phyloP scores from a whole-genome alignment of 306 rosid genomes.

The Fragaria vesca region DNA sequence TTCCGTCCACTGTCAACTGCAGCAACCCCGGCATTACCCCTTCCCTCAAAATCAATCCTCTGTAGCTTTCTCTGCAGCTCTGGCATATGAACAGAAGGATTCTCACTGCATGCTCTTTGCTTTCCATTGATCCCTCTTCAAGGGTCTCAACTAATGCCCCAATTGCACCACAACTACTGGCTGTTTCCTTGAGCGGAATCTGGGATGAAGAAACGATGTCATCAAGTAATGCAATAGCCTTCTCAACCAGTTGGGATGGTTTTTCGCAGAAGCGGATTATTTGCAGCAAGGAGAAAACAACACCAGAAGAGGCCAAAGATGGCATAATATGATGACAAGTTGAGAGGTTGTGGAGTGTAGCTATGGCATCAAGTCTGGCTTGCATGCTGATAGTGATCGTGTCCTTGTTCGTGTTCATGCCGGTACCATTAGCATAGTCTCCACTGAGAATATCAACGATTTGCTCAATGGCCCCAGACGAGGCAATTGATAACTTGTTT shows the following conservation, averaged over 20 bases:
- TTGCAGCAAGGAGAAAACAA: slow-evolving; percentile 44
- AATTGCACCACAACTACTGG: slow-evolving; percentile 37
- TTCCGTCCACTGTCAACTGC: slow-evolving; percentile 76
- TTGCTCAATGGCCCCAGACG: slow-evolving; percentile 53
- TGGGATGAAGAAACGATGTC: slow-evolving; percentile 52
- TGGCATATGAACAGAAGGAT: slow-evolving; percentile 58
- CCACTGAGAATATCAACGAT: slow-evolving; percentile 40
- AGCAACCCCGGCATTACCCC: slow-evolving; percentile 90
- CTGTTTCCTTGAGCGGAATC: slow-evolving; percentile 50
- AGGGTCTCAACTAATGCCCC: slow-evolving; percentile 61
- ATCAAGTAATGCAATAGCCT: slow-evolving; percentile 59
- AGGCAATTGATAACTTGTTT: slow-evolving; percentile 59
- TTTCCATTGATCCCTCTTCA: slow-evolving; percentile 58
- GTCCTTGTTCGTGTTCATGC: not conserved
- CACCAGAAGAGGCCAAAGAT: slow-evolving; percentile 47
- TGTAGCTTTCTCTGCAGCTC: slow-evolving; percentile 70
- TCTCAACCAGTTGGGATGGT: slow-evolving; percentile 47
- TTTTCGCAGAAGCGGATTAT: slow-evolving; percentile 44
- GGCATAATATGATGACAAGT: slow-evolving; percentile 57
- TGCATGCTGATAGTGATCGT: slow-evolving; percentile 25
- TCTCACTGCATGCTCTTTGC: slow-evolving; percentile 67
- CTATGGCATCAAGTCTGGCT: slow-evolving; percentile 63
- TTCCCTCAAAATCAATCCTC: slow-evolving; percentile 61
- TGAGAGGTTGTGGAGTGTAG: slow-evolving; percentile 74
- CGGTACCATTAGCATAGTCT: not conserved